Evolutionary conservation across 2,329 filamentous ascomycete species (phyloP).

Genomic region (Aspergillus udagawae): DNA sequence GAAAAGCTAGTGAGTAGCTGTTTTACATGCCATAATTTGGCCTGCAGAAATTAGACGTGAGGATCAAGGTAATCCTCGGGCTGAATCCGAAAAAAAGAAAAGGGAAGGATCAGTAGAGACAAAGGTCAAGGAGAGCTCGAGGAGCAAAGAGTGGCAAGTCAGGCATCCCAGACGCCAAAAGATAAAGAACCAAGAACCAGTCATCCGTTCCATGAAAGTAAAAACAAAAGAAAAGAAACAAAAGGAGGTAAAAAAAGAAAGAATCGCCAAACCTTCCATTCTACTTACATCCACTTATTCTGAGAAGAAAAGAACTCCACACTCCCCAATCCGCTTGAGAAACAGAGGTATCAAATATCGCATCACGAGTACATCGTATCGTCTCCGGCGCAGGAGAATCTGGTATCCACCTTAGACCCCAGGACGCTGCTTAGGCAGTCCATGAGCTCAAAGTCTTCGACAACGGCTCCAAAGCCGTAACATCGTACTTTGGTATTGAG

Average conservation of each 20-base stretch:
- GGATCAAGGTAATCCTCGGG: background rate
- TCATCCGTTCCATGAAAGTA: background rate
- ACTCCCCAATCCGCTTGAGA: background rate
- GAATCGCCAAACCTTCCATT: background rate
- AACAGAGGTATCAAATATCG: background rate
- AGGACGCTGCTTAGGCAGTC: constrained; percentile 74
- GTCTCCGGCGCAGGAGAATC: constrained; percentile 23
- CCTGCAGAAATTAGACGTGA: background rate
- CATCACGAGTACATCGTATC: constrained; percentile 32
- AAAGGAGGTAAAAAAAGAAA: background rate
- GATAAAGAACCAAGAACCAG: background rate
- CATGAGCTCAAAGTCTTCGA: constrained; percentile 62
- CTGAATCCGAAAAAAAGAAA: background rate
- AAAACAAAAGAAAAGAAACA: background rate
- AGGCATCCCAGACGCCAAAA: background rate
- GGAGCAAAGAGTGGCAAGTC: background rate
- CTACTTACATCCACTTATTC: background rate
- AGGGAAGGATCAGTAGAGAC: background rate
- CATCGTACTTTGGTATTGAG: constrained; percentile 79
- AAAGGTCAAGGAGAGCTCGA: background rate
- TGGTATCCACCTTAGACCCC: constrained; percentile 36
- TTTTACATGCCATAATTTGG: background rate
- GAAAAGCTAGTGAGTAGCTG: background rate
- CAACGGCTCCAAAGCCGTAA: constrained; percentile 74
- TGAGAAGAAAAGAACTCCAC: background rate